Base-by-base conservation (phyloP, 1,284 basidiomycete species). In the Heterobasidion occidentale region DNA sequence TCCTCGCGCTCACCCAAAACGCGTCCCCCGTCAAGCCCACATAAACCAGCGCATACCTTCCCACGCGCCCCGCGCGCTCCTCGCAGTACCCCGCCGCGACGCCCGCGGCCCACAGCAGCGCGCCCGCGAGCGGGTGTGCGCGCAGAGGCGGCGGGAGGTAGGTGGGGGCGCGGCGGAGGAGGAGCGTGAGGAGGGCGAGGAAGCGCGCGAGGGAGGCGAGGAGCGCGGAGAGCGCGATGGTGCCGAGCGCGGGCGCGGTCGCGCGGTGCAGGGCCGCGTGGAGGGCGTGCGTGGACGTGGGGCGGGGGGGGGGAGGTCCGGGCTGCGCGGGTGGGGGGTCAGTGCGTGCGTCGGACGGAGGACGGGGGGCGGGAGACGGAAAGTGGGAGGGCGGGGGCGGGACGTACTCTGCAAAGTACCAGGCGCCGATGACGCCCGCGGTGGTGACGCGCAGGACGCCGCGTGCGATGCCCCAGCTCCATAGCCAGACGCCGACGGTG, bases 401-500 rank as follows among this genome's bases (percentile, higher is more conserved):
- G 2, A 73, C 81, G 67, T 67, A 91, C 86, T 90, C 81, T 50
- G 88, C 80, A 65, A 94, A 96, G 68, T 96, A 97, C 93, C 94
- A 98, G 46, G 89, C 86, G 1, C 92, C 94, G 44, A 98, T 82
- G 1, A 94, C 90, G 33, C 85, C 88, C 0, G 92, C 86, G 50
- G 88, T 85, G 0, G 86, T 84, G 46, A 90, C 90, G 6, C 92
- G 77, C 54, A 94, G 73, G 0, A 93, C 69, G 1, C 94, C 94
- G 36, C 94, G 78, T 14, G 90, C 83, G 3, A 97, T 86, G 15
- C 86, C 90, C 90, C 93, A 95, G 9, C 83, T 90, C 94, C 94
- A 98, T 1, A 94, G 70, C 91, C 93, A 96, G 0, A 91, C 76
- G 0, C 74, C 75, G 2, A 88, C 73, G 0, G 87, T 81, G 3